These are phyloP conservation scores for Aspergillus aculeatus DNA, from an alignment of 2,329 filamentous ascomycete species.

Conservation along the genomic window DNA sequence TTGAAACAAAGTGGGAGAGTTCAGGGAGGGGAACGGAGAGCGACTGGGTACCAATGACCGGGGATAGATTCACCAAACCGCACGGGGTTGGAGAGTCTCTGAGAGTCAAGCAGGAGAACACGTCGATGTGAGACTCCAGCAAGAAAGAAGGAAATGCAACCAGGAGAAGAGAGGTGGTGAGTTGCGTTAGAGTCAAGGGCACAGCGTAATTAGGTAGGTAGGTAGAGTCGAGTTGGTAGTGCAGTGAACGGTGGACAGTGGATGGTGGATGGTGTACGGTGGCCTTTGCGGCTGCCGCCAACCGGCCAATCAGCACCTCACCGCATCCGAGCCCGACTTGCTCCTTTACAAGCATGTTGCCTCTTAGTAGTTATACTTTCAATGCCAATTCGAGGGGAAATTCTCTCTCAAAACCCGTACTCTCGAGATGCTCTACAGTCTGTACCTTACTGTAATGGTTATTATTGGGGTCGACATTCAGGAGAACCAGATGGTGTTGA, in stretches of 20 bases:
- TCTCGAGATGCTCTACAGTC: no score
- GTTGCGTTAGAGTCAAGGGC: slow-evolving; percentile 14
- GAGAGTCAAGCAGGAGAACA: slow-evolving; percentile 7
- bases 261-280: slow-evolving; percentile 35
- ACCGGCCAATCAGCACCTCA: slow-evolving; percentile 33
- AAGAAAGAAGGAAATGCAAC: slow-evolving; percentile 12
- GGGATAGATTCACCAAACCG: not conserved
- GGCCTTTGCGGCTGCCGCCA: slow-evolving; percentile 34
- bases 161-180: slow-evolving; percentile 3
- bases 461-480: not conserved
- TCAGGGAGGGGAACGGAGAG: slow-evolving; percentile 11
- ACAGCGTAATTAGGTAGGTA: not conserved
- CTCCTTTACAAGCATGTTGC: not conserved
- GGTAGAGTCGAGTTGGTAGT: slow-evolving; percentile 1
- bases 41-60: slow-evolving; percentile 21
- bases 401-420: not conserved
- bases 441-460: no score
- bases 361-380: not conserved
- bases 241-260: slow-evolving; percentile 7
- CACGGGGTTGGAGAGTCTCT: not conserved
- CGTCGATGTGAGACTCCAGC: slow-evolving; percentile 12
- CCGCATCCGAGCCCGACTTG: slow-evolving; percentile 22
- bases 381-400: not conserved
- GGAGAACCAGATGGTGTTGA: not conserved
- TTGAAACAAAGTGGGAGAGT: slow-evolving; percentile 8